phyloP scores from a whole-genome alignment of 1,284 basidiomycete species.

The Ganoderma lucidum region DNA sequence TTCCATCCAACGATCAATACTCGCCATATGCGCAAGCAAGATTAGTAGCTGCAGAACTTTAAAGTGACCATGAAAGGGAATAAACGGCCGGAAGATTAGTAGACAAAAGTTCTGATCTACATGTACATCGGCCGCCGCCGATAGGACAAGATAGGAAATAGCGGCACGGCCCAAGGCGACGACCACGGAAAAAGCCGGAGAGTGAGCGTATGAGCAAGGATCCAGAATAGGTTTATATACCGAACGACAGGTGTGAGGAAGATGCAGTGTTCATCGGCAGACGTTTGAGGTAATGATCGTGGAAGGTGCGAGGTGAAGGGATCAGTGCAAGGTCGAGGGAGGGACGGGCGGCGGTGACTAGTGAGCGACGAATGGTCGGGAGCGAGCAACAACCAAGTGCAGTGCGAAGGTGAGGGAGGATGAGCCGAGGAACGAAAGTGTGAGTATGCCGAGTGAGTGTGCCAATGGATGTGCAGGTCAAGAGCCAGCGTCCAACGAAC shows the following conservation, averaged over 20 bases:
- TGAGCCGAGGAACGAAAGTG: background rate
- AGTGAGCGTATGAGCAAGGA: constrained; percentile 10
- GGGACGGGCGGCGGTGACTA: background rate
- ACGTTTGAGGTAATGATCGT: background rate
- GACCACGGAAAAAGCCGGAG: constrained; percentile 21
- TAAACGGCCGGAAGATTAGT: constrained; percentile 21
- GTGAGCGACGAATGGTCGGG: constrained; percentile 10
- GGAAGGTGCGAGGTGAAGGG: constrained; percentile 4
- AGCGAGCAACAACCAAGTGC: constrained; percentile 5
- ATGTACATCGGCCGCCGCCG: constrained; percentile 29
- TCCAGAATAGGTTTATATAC: constrained; percentile 5
- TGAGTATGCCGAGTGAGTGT: constrained; percentile 7
- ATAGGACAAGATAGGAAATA: constrained; percentile 18
- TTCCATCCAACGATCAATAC: too few species aligned
- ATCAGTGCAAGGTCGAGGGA: background rate
- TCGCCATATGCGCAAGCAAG: background rate
- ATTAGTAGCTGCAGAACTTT: background rate
- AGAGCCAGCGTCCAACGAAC: background rate
- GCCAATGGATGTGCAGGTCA: background rate
- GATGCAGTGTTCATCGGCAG: constrained; percentile 7
- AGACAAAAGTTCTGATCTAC: constrained; percentile 25
- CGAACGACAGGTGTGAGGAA: background rate
- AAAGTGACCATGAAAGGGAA: background rate
- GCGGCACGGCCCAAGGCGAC: constrained; percentile 15
- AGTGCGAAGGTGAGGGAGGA: constrained; percentile 2